These are phyloP conservation scores for Schwanniomyces sp. DNA, from an alignment of 805 yeast genomes.

Conservation along the genomic window DNA sequence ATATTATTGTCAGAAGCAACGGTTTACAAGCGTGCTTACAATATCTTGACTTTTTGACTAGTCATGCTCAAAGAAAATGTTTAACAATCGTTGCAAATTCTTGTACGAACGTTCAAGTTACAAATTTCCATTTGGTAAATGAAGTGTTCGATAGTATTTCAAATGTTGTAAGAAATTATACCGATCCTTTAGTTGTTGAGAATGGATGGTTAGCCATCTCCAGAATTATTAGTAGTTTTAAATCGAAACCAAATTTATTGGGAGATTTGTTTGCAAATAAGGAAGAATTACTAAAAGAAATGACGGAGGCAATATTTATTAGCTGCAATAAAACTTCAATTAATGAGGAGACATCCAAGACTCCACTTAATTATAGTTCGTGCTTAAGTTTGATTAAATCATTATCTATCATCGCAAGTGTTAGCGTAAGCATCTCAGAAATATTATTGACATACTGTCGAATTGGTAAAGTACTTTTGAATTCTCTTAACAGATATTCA, in stretches of 20 bases:
- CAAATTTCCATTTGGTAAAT: conserved; percentile 48
- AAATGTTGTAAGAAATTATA: conserved; percentile 51
- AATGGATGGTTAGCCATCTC: conserved; percentile 66
- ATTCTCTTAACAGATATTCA: conserved; percentile 53
- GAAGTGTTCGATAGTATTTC: conserved; percentile 62
- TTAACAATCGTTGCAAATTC: conserved; percentile 70
- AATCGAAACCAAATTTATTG: conserved; percentile 40
- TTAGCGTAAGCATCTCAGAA: conserved; percentile 40
- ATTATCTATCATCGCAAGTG: conserved; percentile 42
- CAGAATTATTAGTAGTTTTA: conserved; percentile 53
- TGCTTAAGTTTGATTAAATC: conserved; percentile 46
- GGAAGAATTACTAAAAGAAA: conserved; percentile 18
- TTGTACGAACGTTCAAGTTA: conserved; percentile 46
- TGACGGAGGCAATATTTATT: conserved; percentile 20
- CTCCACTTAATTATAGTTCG: conserved; percentile 32
- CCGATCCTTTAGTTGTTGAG: conserved; percentile 62
- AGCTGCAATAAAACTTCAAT: conserved; percentile 27
- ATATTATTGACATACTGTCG: conserved; percentile 48
- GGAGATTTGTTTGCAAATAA: conserved; percentile 39
- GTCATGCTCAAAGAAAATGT: conserved; percentile 85
- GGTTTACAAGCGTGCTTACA: conserved; percentile 66
- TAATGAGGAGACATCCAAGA: conserved; percentile 16
- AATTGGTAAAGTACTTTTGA: conserved; percentile 46
- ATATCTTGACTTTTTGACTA: conserved; percentile 83
- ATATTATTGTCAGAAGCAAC: conserved; percentile 54